Conservation (phyloP, 2,329 filamentous ascomycete species). For the Reticulascus tulasneorum region DNA sequence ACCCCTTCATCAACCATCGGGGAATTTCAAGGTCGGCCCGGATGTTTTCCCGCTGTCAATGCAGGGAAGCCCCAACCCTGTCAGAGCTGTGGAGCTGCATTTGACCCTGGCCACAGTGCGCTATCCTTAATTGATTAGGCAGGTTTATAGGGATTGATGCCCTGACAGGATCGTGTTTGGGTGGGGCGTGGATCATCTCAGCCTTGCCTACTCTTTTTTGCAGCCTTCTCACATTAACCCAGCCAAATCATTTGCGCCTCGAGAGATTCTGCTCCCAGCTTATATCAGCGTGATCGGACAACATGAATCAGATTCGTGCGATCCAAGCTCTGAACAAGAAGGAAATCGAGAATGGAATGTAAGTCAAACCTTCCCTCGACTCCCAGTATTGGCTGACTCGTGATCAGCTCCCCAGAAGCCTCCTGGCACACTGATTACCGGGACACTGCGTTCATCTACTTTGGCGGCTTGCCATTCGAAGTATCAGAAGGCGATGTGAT, state of each 20-base stretch:
- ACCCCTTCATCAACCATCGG: constrained; percentile 10
- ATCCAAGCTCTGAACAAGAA: constrained; percentile 91
- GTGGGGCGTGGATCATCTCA: constrained; percentile 1
- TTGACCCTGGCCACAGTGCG: constrained; percentile 11
- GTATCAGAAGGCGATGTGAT: constrained; percentile 93
- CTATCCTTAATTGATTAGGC: background rate
- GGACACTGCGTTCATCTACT: constrained; percentile 94
- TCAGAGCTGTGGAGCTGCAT: background rate
- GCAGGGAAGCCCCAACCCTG: background rate
- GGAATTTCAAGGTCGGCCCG: constrained; percentile 12
- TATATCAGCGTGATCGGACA: constrained; percentile 18
- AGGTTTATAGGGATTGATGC: constrained; percentile 9
- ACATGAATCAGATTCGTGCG: constrained; percentile 90
- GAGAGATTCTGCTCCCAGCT: too few relatives aligned
- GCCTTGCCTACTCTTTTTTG: constrained; percentile 12
- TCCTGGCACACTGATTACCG: constrained; percentile 98
- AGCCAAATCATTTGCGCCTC: too few relatives aligned
- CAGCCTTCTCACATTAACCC: background rate
- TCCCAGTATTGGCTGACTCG: constrained; percentile 19
- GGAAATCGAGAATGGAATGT: constrained; percentile 87
- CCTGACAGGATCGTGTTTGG: constrained; percentile 5
- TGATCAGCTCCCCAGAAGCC: constrained; percentile 67
- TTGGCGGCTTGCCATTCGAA: constrained; percentile 89
- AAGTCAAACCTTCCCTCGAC: constrained; percentile 27
- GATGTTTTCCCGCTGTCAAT: constrained; percentile 9